These are phyloP conservation scores for Taphrina wiesneri DNA, from an alignment of 1,139 yeast genomes.

Conservation along the genomic window DNA sequence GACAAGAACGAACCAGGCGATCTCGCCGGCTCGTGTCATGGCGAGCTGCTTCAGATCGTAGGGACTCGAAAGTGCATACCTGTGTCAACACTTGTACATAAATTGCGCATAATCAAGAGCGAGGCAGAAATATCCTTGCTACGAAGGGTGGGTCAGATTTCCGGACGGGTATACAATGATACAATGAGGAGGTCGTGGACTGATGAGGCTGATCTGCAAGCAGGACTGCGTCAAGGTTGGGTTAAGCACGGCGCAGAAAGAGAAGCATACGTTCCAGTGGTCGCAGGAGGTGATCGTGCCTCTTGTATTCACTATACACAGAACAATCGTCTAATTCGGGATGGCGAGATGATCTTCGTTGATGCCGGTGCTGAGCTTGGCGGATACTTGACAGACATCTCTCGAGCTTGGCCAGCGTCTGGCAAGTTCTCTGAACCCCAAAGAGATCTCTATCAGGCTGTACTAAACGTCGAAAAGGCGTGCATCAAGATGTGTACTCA, in stretches of 20 bases:
- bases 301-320: constrained; percentile 81
- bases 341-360: constrained; percentile 79
- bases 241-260: constrained; percentile 67
- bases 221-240: constrained; percentile 67
- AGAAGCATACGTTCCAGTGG: constrained; percentile 91
- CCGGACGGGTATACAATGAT: constrained; percentile 77
- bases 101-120: constrained; percentile 69
- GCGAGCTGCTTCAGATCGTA: constrained; percentile 41
- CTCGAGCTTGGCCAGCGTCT: constrained; percentile 92
- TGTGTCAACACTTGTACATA: constrained; percentile 55
- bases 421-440: constrained; percentile 74
- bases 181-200: constrained; percentile 65
- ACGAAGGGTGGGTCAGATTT: constrained; percentile 78
- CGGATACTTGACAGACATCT: constrained; percentile 93
- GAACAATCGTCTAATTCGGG: constrained; percentile 63
- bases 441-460: constrained; percentile 82
- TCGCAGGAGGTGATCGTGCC: constrained; percentile 72
- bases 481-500: constrained; percentile 71
- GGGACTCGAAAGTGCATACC: constrained; percentile 47
- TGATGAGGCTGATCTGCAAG: constrained; percentile 82
- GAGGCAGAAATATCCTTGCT: constrained; percentile 71
- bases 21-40: constrained; percentile 28
- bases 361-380: constrained; percentile 95
- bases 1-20: constrained; percentile 45
- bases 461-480: constrained; percentile 73